A percentile compares a stretch with the other conserved stretches of the same genome.
Conservation (phyloP, 1,139 yeast species). For the Eremothecium gossypii region DNA sequence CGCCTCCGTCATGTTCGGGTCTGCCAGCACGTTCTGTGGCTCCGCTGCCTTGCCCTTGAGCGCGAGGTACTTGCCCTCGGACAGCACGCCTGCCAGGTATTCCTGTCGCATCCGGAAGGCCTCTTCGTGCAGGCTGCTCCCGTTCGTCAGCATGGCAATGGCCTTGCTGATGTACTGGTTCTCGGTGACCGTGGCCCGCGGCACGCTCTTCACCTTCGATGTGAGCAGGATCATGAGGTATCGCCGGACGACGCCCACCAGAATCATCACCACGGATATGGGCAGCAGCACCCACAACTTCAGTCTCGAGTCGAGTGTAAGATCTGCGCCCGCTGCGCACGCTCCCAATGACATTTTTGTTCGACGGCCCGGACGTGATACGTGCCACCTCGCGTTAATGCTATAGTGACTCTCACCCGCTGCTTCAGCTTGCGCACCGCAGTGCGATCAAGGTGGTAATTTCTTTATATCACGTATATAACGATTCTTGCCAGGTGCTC, state of each 20-base stretch:
- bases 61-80: constrained; percentile 28
- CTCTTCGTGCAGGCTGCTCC: constrained; percentile 36
- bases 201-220: constrained; percentile 48
- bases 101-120: constrained; percentile 28
- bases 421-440: too few relatives aligned
- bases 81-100: constrained; percentile 18
- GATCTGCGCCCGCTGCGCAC: constrained; percentile 25
- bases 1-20: constrained; percentile 65
- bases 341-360: too few relatives aligned
- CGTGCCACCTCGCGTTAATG: too few relatives aligned
- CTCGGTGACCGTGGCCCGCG: constrained; percentile 50
- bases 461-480: too few relatives aligned
- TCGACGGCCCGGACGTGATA: too few relatives aligned
- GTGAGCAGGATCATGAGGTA: constrained; percentile 53
- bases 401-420: too few relatives aligned
- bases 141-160: constrained; percentile 44
- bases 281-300: constrained; percentile 90
- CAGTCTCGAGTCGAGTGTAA: constrained; percentile 68
- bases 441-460: too few relatives aligned
- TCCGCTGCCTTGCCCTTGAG: constrained; percentile 34
- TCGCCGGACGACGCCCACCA: constrained; percentile 77
- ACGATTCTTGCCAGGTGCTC: too few relatives aligned
- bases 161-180: constrained; percentile 48
- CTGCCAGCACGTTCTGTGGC: constrained; percentile 55
- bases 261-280: constrained; percentile 79